A percentile compares a stretch with the other conserved stretches of the same genome.
These are phyloP conservation scores for Pachyrhizus erosus DNA, from an alignment of 306 rosid genomes.

Conservation along the genomic window DNA sequence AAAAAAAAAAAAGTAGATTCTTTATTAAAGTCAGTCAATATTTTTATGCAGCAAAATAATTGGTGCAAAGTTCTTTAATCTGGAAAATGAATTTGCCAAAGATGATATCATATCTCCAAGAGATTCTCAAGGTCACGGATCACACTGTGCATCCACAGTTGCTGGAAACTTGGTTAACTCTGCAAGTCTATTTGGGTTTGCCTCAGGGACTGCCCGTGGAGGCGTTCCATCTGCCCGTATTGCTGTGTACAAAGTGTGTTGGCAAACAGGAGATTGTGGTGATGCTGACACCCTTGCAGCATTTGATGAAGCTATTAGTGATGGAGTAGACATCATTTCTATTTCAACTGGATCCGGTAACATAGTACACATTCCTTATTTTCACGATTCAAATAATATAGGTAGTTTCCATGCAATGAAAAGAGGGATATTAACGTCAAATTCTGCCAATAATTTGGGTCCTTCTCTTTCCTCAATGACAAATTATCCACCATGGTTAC, in stretches of 20 bases:
- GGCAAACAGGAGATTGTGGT: not conserved
- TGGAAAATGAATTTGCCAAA: not conserved
- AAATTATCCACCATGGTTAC: constrained; percentile 57
- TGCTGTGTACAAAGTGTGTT: constrained; percentile 41
- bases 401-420: constrained; percentile 69
- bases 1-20: not conserved
- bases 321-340: constrained; percentile 62
- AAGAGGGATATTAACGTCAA: constrained; percentile 54
- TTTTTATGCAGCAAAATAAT: constrained; percentile 53
- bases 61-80: constrained; percentile 57
- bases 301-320: constrained; percentile 61
- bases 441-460: constrained; percentile 50
- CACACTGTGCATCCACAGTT: constrained; percentile 59
- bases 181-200: constrained; percentile 48
- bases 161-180: constrained; percentile 50
- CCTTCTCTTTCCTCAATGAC: constrained; percentile 21
- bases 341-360: constrained; percentile 22
- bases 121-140: constrained; percentile 57
- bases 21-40: not conserved
- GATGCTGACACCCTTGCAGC: constrained; percentile 42
- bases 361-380: not conserved
- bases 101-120: constrained; percentile 46
- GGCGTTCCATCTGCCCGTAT: constrained; percentile 52
- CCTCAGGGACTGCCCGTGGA: constrained; percentile 49
- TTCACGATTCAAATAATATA: constrained; percentile 30